Conservation (phyloP, 2,329 filamentous ascomycete genomes). For the Neonectria neomacrospora region DNA sequence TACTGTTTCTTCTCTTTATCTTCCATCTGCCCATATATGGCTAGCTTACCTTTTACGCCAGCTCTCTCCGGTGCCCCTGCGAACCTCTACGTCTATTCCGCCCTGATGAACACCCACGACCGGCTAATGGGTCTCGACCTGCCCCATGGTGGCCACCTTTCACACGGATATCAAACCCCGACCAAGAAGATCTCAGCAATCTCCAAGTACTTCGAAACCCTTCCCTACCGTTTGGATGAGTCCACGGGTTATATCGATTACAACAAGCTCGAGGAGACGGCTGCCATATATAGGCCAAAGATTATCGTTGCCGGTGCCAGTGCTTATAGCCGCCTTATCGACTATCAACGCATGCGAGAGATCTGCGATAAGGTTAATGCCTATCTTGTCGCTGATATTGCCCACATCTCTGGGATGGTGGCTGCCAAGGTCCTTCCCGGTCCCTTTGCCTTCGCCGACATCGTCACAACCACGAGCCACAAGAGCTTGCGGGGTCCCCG, state of each 20-base stretch:
- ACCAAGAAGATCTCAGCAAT: slow-evolving; percentile 96
- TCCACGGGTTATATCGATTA: slow-evolving; percentile 96
- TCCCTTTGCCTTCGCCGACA: slow-evolving; percentile 89
- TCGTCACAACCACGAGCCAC: slow-evolving; percentile 98
- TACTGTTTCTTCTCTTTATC: neutral
- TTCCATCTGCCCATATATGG: neutral
- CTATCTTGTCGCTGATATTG: slow-evolving; percentile 96
- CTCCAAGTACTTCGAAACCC: slow-evolving; percentile 98
- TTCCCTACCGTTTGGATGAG: slow-evolving; percentile 93
- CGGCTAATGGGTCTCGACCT: slow-evolving; percentile 97
- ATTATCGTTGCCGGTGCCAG: slow-evolving; percentile 94
- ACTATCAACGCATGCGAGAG: slow-evolving; percentile 91
- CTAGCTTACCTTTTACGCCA: slow-evolving; percentile 48
- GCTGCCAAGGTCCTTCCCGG: slow-evolving; percentile 91
- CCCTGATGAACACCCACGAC: slow-evolving; percentile 91
- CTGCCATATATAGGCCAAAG: slow-evolving; percentile 91
- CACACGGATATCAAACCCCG: slow-evolving; percentile 96
- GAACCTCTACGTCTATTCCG: slow-evolving; percentile 95
- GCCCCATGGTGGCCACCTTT: slow-evolving; percentile 94
- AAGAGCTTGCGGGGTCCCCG: slow-evolving; percentile 95
- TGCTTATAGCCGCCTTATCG: slow-evolving; percentile 94
- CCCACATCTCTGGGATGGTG: slow-evolving; percentile 94
- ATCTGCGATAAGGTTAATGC: slow-evolving; percentile 92
- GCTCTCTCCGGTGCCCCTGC: slow-evolving; percentile 79
- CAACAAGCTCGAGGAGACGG: slow-evolving; percentile 86